phyloP scores from a whole-genome alignment of 208 protist genomes.

The Trypanosoma melophagium region DNA sequence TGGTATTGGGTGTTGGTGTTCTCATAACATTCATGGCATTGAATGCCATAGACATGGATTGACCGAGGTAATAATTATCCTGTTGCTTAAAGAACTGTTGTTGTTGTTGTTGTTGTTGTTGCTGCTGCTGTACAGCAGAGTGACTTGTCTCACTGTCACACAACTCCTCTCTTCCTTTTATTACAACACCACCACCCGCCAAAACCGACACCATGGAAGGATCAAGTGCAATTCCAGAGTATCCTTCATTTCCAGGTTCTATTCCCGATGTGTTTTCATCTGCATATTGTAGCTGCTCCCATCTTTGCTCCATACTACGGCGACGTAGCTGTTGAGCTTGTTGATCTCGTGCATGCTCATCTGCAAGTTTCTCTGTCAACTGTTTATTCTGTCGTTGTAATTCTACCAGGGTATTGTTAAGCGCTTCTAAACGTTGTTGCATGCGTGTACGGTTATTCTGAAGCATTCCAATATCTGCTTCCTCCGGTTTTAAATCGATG shows the following conservation, averaged over 20 bases:
- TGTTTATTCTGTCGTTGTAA: slow-evolving; percentile 82
- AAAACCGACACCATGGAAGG: not conserved
- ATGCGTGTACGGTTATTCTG: slow-evolving; percentile 61
- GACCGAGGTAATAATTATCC: not conserved
- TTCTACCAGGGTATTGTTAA: slow-evolving; percentile 47
- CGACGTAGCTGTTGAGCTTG: slow-evolving; percentile 69
- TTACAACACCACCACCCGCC: not conserved
- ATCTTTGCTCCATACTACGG: slow-evolving; percentile 34
- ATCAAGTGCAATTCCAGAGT: not conserved
- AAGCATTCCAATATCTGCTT: slow-evolving; percentile 64
- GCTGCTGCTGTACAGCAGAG: not conserved
- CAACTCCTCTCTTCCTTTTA: not conserved
- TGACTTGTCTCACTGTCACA: slow-evolving; percentile 3
- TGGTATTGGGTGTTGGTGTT: not conserved
- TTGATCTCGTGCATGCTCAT: slow-evolving; percentile 68
- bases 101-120: not conserved
- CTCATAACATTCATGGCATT: not conserved
- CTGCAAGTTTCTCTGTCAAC: slow-evolving; percentile 75
- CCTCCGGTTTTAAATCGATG: slow-evolving; percentile 75
- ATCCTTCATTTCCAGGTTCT: slow-evolving; percentile 21
- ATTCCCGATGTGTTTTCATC: slow-evolving; percentile 8
- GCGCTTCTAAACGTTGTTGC: slow-evolving; percentile 62
- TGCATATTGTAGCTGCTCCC: slow-evolving; percentile 27
- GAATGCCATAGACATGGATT: not conserved
- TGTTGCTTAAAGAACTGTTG: not conserved